Conservation (phyloP, 116 monocot genomes). For the Iris pallida region DNA sequence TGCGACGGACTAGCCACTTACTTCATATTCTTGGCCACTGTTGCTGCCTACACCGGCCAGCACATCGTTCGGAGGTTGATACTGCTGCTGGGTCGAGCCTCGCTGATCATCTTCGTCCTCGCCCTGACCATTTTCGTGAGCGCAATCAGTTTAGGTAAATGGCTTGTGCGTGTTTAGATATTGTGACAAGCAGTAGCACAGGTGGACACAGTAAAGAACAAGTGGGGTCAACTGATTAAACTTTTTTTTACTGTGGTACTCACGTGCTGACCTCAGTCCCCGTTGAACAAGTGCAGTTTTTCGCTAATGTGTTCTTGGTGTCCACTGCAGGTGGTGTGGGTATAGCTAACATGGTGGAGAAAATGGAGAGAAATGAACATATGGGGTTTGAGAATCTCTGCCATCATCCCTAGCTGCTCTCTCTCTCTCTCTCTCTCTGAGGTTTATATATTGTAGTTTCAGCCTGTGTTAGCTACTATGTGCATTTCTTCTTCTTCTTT, state of each 20-base stretch:
- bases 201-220: too few relatives aligned
- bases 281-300: neutral
- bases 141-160: constrained; percentile 48
- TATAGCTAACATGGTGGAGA: constrained; percentile 38
- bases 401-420: constrained; percentile 8
- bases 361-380: constrained; percentile 41
- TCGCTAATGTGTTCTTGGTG: neutral
- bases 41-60: constrained; percentile 53
- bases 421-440: neutral
- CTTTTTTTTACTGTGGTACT: neutral
- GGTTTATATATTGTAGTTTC: neutral
- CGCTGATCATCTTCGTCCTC: constrained; percentile 58
- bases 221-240: neutral
- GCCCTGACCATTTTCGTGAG: constrained; percentile 50
- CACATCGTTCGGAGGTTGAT: constrained; percentile 44
- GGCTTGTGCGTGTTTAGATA: neutral
- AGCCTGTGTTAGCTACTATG: neutral
- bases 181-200: neutral
- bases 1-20: constrained; percentile 23
- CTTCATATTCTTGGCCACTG: constrained; percentile 34
- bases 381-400: constrained; percentile 54
- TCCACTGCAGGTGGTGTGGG: constrained; percentile 42
- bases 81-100: constrained; percentile 42
- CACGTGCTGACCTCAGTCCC: neutral
- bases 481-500: neutral